Conservation (phyloP, 768 basidiomycete species). For the Sporobolomyces pararoseus region DNA sequence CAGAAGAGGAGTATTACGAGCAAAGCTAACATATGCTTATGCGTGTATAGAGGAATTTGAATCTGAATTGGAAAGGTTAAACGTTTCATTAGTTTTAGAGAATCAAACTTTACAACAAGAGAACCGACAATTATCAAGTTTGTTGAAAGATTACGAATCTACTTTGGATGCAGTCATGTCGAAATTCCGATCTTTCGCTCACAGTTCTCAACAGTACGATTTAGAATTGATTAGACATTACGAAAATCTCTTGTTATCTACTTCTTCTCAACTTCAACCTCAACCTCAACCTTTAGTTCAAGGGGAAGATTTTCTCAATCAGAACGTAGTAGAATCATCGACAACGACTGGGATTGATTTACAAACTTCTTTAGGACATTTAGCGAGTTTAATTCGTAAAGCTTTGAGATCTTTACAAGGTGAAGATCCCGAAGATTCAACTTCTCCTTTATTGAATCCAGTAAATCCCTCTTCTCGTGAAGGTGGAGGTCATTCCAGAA, state of each 20-base stretch:
- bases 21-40: background rate
- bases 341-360: too few species aligned
- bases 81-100: constrained; percentile 85
- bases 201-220: constrained; percentile 88
- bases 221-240: constrained; percentile 82
- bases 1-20: background rate
- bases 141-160: constrained; percentile 89
- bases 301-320: constrained; percentile 19
- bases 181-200: constrained; percentile 84
- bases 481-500: background rate
- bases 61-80: constrained; percentile 83
- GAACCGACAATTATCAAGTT: constrained; percentile 82
- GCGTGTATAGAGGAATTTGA: constrained; percentile 66
- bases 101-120: constrained; percentile 89
- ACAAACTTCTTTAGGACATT: constrained; percentile 40
- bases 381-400: constrained; percentile 43
- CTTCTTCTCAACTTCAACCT: background rate
- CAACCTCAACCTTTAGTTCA: constrained; percentile 32
- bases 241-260: constrained; percentile 62
- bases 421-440: constrained; percentile 43
- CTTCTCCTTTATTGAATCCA: background rate
- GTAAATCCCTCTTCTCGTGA: background rate
- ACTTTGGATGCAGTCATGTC: constrained; percentile 95
- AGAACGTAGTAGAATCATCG: constrained; percentile 22
- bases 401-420: constrained; percentile 43